These are phyloP conservation scores for Penicillium tannophilum DNA, from an alignment of 495 filamentous ascomycete species.

Conservation along the genomic window DNA sequence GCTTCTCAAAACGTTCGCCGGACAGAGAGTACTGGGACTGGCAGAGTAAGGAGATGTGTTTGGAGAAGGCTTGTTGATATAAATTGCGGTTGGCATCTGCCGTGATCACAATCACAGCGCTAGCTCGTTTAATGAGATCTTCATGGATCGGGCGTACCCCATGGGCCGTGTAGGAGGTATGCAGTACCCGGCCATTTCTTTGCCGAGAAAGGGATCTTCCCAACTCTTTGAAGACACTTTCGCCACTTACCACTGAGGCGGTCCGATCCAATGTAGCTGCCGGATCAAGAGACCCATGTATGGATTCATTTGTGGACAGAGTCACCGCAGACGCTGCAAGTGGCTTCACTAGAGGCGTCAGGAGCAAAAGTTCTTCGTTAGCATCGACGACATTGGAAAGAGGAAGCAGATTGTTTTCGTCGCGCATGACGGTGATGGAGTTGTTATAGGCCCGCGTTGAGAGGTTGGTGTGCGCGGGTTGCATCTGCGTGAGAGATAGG, in stretches of 20 bases:
- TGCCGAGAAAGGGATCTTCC: constrained; percentile 80
- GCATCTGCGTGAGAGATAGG: constrained; percentile 69
- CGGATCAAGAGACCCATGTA: constrained; percentile 55
- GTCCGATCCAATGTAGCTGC: constrained; percentile 58
- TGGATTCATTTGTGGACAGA: constrained; percentile 52
- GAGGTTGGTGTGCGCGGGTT: constrained; percentile 73
- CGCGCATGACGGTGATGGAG: constrained; percentile 83
- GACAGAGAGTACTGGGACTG: constrained; percentile 62
- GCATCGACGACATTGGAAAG: constrained; percentile 74
- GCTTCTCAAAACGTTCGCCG: constrained; percentile 61
- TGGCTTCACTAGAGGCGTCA: constrained; percentile 85
- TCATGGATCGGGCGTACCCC: constrained; percentile 88
- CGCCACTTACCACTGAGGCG: constrained; percentile 78
- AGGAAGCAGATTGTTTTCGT: constrained; percentile 76
- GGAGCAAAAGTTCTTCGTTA: constrained; percentile 79
- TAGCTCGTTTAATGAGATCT: constrained; percentile 82
- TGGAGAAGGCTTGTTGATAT: constrained; percentile 89
- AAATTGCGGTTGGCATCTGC: constrained; percentile 89
- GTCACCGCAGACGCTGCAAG: constrained; percentile 79
- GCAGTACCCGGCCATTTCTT: constrained; percentile 76
- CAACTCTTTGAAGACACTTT: constrained; percentile 83
- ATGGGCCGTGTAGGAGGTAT: constrained; percentile 90
- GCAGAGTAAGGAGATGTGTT: constrained; percentile 93
- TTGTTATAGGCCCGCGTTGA: constrained; percentile 81
- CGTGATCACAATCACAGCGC: constrained; percentile 82